Evolutionary conservation across 2,329 filamentous ascomycete species (phyloP).

Genomic region (Ophiostoma quercus): DNA sequence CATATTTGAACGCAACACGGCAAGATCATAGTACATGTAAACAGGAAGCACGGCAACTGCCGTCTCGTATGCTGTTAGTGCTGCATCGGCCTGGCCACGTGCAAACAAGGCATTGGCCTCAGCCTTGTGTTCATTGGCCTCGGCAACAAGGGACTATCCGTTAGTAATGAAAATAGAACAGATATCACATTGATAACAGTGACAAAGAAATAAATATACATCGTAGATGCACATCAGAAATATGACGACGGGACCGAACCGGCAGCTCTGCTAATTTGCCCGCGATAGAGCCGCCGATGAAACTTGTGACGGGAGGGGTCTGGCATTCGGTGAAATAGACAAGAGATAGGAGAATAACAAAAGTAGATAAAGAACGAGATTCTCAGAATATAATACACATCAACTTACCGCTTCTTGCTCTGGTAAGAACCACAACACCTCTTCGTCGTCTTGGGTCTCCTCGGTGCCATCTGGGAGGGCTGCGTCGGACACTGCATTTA

Average conservation of each 20-base stretch:
- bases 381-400: neutral
- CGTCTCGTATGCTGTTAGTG: constrained; percentile 76
- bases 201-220: no score
- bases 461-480: constrained; percentile 24
- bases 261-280: neutral
- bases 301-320: neutral
- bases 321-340: constrained; percentile 1
- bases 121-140: constrained; percentile 68
- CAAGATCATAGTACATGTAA: constrained; percentile 82
- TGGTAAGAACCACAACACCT: constrained; percentile 41
- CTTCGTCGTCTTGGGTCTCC: constrained; percentile 33
- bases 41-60: constrained; percentile 73
- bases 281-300: constrained; percentile 13
- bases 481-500: neutral
- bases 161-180: neutral
- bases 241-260: neutral
- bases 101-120: constrained; percentile 77
- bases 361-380: neutral
- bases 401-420: constrained; percentile 46
- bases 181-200: neutral
- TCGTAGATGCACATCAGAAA: neutral
- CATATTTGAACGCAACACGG: constrained; percentile 83
- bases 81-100: constrained; percentile 64
- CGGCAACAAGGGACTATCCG: constrained; percentile 56
- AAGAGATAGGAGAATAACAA: neutral